Base-by-base conservation (phyloP, 1,284 basidiomycete species). In the Ustilago cynodontis region DNA sequence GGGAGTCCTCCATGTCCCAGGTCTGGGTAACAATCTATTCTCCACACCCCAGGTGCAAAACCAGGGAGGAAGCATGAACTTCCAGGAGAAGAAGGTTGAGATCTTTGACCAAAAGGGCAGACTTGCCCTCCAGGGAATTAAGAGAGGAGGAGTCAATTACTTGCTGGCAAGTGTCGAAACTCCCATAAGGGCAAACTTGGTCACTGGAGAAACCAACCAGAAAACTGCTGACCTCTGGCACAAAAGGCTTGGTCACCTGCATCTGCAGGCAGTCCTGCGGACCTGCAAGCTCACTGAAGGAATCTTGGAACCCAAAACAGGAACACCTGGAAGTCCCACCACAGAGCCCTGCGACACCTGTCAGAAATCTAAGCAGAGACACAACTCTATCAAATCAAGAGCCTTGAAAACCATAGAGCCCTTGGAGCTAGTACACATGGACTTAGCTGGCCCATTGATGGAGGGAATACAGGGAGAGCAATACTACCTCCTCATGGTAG, bases 401-500 rank as follows among this genome's bases (percentile, higher is more conserved):
- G 11, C 22, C 11, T 13, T 20, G 13, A 20, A 49, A 24, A 13
- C 47, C 18, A 49, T 5, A 6, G 24, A 26, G 11, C 14, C 47
- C 18, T 24, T 49, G 10, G 47, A 49, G 24, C 22, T 49, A 22
- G 47, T 49, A 3, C 47, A 49, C 6, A 49, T 49, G 47, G 47
- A 49, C 47, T 14, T 20, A 13, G 47, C 20, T 24, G 47, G 20
- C 47, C 47, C 47, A 3, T 20, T 49, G 13, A n/a, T 20, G 10
- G 47, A 49, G 20, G 47, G 47, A 22, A 20, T 13, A 13, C 4
- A 49, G 22, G 47, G 47, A n/a, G 22, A 49, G 24, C 18, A 24
- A 49, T 49, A 49, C 47, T 49, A 22, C 20, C 47, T 49, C 18
- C 47, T 49, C 20, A 26, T 49, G 47, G 47, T 49, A 13, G 22